phyloP scores from a whole-genome alignment of 2,329 filamentous ascomycete species.

The Verticillium nonalfalfae region DNA sequence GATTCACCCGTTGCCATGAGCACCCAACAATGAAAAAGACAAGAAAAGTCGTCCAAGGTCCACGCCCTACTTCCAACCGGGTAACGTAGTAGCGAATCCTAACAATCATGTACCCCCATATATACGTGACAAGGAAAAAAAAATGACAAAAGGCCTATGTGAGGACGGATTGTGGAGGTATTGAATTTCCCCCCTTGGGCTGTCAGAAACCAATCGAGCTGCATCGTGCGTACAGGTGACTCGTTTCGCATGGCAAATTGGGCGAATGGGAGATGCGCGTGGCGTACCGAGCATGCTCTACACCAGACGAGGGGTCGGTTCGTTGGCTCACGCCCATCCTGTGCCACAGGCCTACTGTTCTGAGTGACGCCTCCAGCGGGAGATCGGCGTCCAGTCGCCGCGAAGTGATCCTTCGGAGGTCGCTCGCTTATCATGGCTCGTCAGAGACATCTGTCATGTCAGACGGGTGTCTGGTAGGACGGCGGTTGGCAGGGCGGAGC shows the following conservation, averaged over 20 bases:
- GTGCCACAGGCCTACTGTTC: background rate
- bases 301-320: background rate
- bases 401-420: background rate
- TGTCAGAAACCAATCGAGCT: background rate
- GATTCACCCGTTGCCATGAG: background rate
- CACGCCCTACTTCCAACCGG: background rate
- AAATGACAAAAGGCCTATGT: background rate
- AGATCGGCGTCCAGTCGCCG: background rate
- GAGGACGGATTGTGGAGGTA: background rate
- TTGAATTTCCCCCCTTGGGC: background rate
- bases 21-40: background rate
- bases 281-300: background rate
- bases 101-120: background rate
- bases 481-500: no score
- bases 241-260: background rate
- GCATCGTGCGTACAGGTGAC: background rate
- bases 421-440: background rate
- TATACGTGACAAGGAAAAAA: background rate
- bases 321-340: background rate
- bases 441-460: background rate
- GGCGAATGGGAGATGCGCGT: background rate
- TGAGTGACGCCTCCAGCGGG: background rate
- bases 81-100: background rate
- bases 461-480: background rate
- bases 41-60: background rate